These are phyloP conservation scores for Apiotrichum montevideense DNA, from an alignment of 1,284 basidiomycete species.

Conservation along the genomic window DNA sequence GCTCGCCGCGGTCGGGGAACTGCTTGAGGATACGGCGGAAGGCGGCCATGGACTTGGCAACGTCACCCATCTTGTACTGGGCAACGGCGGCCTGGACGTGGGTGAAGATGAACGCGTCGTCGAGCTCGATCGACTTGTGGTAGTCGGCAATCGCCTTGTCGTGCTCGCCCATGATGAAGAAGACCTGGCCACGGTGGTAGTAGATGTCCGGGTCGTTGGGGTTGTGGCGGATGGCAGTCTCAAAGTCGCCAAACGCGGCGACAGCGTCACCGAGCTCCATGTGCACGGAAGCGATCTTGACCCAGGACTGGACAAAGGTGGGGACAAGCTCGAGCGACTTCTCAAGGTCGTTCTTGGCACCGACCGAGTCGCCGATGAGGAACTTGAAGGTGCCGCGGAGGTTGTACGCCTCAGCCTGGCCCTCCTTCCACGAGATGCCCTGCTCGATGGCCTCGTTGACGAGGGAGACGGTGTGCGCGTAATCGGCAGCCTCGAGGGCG, in stretches of 20 bases:
- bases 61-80: constrained; percentile 79
- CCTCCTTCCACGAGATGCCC: constrained; percentile 68
- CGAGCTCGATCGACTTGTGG: constrained; percentile 75
- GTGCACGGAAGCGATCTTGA: constrained; percentile 95
- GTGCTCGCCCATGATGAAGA: constrained; percentile 94
- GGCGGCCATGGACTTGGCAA: constrained; percentile 75
- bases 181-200: constrained; percentile 98
- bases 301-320: constrained; percentile 78
- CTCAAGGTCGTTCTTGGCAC: constrained; percentile 80
- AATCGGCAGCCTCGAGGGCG: constrained; percentile 82
- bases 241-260: constrained; percentile 84
- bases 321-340: constrained; percentile 69
- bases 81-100: constrained; percentile 93
- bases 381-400: constrained; percentile 97
- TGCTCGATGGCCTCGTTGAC: constrained; percentile 84
- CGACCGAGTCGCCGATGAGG: constrained; percentile 74
- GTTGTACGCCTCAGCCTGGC: constrained; percentile 84
- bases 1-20: constrained; percentile 78
- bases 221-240: constrained; percentile 78
- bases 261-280: constrained; percentile 84
- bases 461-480: constrained; percentile 71
- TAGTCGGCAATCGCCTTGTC: constrained; percentile 82
- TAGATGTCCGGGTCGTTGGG: constrained; percentile 89
- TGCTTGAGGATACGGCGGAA: constrained; percentile 75
- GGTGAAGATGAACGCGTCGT: constrained; percentile 53